Evolutionary conservation across 202 grass and related monocot genomes (phyloP).

Genomic region (Panicum virgatum): DNA sequence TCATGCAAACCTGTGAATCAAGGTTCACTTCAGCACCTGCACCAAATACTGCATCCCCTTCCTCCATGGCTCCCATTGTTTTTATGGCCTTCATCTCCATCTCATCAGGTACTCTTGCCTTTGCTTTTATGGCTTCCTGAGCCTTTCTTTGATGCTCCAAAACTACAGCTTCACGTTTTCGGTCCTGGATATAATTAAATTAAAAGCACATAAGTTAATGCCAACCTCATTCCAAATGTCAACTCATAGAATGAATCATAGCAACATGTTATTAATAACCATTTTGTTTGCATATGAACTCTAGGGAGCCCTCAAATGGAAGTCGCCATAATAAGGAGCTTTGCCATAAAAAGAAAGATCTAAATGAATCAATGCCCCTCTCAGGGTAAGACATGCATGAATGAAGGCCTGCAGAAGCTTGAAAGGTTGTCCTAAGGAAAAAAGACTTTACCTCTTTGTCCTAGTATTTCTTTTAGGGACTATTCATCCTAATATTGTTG

Average conservation of each 20-base stretch:
- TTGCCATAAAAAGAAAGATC: background rate
- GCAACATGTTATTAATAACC: background rate
- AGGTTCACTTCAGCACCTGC: slow-evolving; percentile 87
- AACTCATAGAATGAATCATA: slow-evolving; percentile 24
- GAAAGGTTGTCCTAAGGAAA: background rate
- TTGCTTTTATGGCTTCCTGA: slow-evolving; percentile 67
- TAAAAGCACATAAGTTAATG: slow-evolving; percentile 12
- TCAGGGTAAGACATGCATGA: slow-evolving; percentile 14
- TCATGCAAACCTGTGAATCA: slow-evolving; percentile 81
- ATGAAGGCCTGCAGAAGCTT: background rate
- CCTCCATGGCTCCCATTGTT: slow-evolving; percentile 94
- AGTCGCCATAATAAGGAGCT: background rate
- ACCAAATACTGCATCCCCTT: slow-evolving; percentile 93
- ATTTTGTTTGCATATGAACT: background rate
- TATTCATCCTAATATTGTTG: background rate
- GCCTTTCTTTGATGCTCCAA: slow-evolving; percentile 85
- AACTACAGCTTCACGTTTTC: slow-evolving; percentile 83
- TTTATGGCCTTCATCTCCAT: slow-evolving; percentile 96
- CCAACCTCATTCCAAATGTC: slow-evolving; percentile 21
- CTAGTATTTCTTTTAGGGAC: background rate
- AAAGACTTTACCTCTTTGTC: background rate
- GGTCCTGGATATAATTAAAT: slow-evolving; percentile 58
- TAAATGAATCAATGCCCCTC: slow-evolving; percentile 9
- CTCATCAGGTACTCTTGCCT: slow-evolving; percentile 64
- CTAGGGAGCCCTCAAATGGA: background rate